Conservation (phyloP, 768 basidiomycete species). For the Boletales sp. region DNA sequence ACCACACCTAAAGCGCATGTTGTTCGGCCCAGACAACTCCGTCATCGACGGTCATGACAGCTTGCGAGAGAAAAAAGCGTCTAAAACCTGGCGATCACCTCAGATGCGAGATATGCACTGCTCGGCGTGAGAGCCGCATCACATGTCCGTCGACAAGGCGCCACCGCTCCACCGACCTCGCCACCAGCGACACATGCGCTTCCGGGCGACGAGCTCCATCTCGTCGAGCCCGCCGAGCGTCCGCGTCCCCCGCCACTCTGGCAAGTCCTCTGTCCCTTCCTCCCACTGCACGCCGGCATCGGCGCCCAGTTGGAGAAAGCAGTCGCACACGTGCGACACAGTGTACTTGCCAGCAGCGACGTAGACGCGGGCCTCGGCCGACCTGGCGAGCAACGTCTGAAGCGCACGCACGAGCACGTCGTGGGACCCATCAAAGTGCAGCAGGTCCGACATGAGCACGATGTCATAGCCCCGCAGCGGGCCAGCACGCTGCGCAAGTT, state of each 20-base stretch:
- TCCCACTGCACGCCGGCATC: slow-evolving; percentile 45
- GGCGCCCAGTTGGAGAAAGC: slow-evolving; percentile 44
- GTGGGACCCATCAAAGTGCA: slow-evolving; percentile 66
- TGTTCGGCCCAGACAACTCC: too few relatives aligned
- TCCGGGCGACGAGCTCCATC: slow-evolving; percentile 47
- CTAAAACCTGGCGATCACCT: too few relatives aligned
- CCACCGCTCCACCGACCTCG: slow-evolving; percentile 43
- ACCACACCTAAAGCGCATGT: too few relatives aligned
- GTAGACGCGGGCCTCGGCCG: slow-evolving; percentile 43
- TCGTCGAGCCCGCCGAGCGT: slow-evolving; percentile 44
- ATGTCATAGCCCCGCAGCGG: slow-evolving; percentile 44
- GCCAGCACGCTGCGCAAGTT: slow-evolving; percentile 6
- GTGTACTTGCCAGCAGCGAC: slow-evolving; percentile 69
- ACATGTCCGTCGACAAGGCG: not conserved
- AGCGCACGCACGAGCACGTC: slow-evolving; percentile 51
- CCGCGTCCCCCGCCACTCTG: slow-evolving; percentile 46
- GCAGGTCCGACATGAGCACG: slow-evolving; percentile 67
- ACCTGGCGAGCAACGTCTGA: slow-evolving; percentile 42
- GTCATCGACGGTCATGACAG: too few relatives aligned
- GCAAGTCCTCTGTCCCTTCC: slow-evolving; percentile 33
- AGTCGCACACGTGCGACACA: slow-evolving; percentile 44
- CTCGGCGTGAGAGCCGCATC: too few relatives aligned
- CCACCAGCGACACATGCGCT: slow-evolving; percentile 63
- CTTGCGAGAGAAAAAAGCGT: too few relatives aligned
- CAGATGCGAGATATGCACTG: too few relatives aligned